Evolutionary conservation across 78 protist species (phyloP), one percentile per base, ranked within the genome.

Genomic region (Creolimax fragrantissima): DNA sequence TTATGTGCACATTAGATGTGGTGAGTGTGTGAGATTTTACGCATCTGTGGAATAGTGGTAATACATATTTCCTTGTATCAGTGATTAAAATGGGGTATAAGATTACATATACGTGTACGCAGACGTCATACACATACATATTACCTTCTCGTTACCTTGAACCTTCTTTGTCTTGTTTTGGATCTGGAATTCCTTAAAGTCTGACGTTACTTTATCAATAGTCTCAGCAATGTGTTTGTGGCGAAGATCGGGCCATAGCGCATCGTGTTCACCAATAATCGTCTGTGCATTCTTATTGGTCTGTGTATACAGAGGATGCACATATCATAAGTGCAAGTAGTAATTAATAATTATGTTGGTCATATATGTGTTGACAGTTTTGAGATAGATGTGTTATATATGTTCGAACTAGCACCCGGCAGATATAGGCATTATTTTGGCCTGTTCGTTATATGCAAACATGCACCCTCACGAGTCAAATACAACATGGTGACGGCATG

Each of bases 151-250:
- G 11, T 17, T 32, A 24, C 74, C 74, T 58, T 58, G 74, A 24
- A 58, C 74, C 74, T 58, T 58, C 24, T 58, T 58, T 24, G 74
- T 58, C 24, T 58, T 94, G 81, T 93, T 90, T 35, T 93, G 44
- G 42, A 36, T 74, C 17, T 93, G 66, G 45, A 95, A 95, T 42
- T 93, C 93, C 43, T 95, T 95, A 45, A 95, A 94, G 44, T 93
- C 42, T 5, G 89, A 44, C 3, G 84, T 58, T 35, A 96, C 91
- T 86, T 45, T 42, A 6, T 90, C 84, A 43, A 89, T 92, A 3
- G 94, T 92, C 85, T 96, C 97, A 2, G 97, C 96, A 83, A 96
- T 96, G 90, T 39, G 74, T 89, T 89, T n/a, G 35, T 84, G 88
- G n/a, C 88, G 6, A 41, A 6, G 35, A 6, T 35, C 95, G 89